Evolutionary conservation across 2,329 filamentous ascomycete species (phyloP).

Genomic region (Aureobasidium namibiae): DNA sequence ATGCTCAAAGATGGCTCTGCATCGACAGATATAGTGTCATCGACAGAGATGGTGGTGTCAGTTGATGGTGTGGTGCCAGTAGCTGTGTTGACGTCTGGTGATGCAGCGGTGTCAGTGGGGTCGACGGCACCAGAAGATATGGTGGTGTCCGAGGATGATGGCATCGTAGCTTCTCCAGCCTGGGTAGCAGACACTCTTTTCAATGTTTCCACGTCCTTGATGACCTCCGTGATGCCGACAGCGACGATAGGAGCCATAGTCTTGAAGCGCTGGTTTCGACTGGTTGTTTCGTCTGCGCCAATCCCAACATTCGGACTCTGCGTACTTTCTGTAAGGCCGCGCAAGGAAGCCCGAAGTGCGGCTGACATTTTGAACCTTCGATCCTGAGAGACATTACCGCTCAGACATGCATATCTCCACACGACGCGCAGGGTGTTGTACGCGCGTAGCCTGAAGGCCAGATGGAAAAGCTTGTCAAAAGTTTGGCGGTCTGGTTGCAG

Average conservation of each 20-base stretch:
- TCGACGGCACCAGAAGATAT: too few species aligned
- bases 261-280: neutral
- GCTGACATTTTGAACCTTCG: neutral
- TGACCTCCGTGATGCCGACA: neutral
- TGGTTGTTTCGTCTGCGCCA: neutral
- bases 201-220: neutral
- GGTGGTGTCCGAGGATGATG: too few species aligned
- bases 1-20: neutral
- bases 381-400: conserved; percentile 17
- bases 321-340: too few species aligned
- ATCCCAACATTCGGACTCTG: neutral
- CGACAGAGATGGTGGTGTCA: neutral
- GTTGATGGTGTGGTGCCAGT: neutral
- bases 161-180: too few species aligned
- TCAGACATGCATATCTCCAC: conserved; percentile 26
- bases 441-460: conserved; percentile 20
- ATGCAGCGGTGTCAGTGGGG: too few species aligned
- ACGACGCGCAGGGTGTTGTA: conserved; percentile 25
- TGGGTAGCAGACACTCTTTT: too few species aligned
- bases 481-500: conserved; percentile 13
- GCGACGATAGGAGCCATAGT: neutral
- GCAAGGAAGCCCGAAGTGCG: too few species aligned
- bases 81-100: too few species aligned
- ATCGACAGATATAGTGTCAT: neutral
- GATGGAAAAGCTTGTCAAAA: conserved; percentile 19